Evolutionary conservation across 1,284 basidiomycete species (phyloP).

Genomic region (Schizophyllum commune): DNA sequence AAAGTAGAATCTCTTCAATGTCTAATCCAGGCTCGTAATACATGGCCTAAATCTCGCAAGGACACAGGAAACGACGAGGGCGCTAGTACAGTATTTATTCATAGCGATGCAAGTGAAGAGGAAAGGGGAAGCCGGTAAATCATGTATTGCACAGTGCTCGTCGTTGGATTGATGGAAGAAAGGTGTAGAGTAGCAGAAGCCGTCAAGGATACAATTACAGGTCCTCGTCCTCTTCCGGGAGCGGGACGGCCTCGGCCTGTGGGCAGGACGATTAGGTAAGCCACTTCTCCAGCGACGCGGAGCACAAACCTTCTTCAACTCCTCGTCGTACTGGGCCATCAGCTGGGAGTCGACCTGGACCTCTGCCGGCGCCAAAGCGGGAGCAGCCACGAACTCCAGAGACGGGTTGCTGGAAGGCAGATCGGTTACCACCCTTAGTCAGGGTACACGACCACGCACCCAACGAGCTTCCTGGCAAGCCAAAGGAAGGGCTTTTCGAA

Average conservation of each 20-base stretch:
- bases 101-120: not conserved
- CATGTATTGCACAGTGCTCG: not conserved
- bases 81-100: not conserved
- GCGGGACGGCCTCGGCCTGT: conserved; percentile 67
- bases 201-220: conserved; percentile 28
- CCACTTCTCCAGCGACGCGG: not conserved
- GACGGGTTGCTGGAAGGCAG: conserved; percentile 57
- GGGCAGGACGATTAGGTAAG: not conserved
- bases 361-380: conserved; percentile 93
- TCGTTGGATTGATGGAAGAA: not conserved
- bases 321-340: conserved; percentile 79
- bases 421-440: not conserved
- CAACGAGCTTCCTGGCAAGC: conserved; percentile 97
- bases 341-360: conserved; percentile 78
- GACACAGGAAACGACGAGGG: not conserved
- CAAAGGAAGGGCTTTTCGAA: conserved; percentile 99
- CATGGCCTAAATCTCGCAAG: not conserved
- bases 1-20: no score
- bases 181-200: not conserved
- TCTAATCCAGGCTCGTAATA: not conserved
- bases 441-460: conserved; percentile 44
- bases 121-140: not conserved
- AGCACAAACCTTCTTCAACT: conserved; percentile 59
- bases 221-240: conserved; percentile 78
- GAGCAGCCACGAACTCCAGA: conserved; percentile 95